A percentile compares a stretch with the other conserved stretches of the same genome.
Conservation (phyloP, 2,329 filamentous ascomycete genomes). For the Trichoderma harzianum region DNA sequence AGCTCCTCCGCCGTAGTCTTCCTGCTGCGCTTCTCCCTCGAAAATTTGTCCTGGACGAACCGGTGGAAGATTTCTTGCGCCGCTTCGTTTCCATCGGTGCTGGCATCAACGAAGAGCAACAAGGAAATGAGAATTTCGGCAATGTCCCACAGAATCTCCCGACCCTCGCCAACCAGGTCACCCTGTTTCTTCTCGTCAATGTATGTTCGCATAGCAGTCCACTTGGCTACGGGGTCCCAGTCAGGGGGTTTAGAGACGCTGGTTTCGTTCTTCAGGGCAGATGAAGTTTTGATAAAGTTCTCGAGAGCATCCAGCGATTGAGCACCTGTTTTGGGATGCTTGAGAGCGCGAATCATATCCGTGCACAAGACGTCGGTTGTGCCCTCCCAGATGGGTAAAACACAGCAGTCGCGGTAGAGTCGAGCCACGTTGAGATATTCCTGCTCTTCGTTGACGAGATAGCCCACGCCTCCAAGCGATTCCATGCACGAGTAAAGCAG, state of each 20-base stretch:
- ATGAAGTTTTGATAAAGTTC: conserved; percentile 33
- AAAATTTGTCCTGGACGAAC: conserved; percentile 34
- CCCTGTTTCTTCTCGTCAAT: conserved; percentile 35
- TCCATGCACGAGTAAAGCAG: conserved; percentile 60
- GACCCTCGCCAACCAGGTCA: conserved; percentile 44
- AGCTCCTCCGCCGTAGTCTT: conserved; percentile 28
- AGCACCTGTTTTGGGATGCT: conserved; percentile 39
- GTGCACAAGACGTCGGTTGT: conserved; percentile 67
- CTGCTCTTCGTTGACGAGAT: conserved; percentile 60
- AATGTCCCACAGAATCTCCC: conserved; percentile 42
- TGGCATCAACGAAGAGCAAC: conserved; percentile 42
- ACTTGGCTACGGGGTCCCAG: conserved; percentile 34
- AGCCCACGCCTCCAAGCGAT: conserved; percentile 62
- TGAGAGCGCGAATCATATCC: conserved; percentile 47
- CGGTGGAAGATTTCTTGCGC: conserved; percentile 39
- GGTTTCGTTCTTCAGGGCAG: conserved; percentile 23
- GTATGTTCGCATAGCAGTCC: conserved; percentile 38
- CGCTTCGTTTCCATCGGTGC: conserved; percentile 35
- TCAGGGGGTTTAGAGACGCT: conserved; percentile 23
- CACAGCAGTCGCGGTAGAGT: conserved; percentile 61
- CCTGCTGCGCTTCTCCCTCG: conserved; percentile 21
- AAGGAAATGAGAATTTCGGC: conserved; percentile 44
- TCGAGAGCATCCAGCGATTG: conserved; percentile 43
- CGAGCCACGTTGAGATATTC: conserved; percentile 64
- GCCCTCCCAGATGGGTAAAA: conserved; percentile 68